Evolutionary conservation across 257 asterid species (phyloP), one percentile per base, ranked within the genome.

Genomic region (Echites panduratus): DNA sequence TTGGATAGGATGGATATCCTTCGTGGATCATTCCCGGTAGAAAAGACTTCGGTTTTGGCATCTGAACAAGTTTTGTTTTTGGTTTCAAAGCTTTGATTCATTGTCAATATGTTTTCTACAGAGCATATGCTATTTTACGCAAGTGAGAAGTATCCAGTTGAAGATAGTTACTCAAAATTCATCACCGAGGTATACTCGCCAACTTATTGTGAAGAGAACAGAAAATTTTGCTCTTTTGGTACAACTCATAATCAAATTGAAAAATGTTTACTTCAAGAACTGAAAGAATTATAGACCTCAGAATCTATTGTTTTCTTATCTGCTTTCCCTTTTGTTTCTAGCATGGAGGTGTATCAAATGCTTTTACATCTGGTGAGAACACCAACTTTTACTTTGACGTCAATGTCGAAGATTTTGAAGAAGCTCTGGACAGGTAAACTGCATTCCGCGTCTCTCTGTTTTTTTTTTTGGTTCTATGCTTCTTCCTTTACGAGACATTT

Each of bases 311-410:
- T 11, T 6, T 8, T 0, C 2, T 7, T n/a, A n/a, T 20, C 7
- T 20, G 7, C n/a, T 8, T 54, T n/a, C 22, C 17, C 2, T 43
- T 43, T 75, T 68, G 19, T 61, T 79, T 76, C 70, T 76, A 94
- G 99, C 96, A 91, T 80, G 97, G 97, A 97, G 99, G 76, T 88
- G 95, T 82, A 94, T 45, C 96, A 70, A 94, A 94, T 88, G 99
- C 99, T 65, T 94, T 89, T 83, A 94, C 99, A n/a, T 72, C 96
- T 61, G 81, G 95, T 64, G 95, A 89, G 81, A 83, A 91, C 79
- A 91, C 99, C 83, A 94, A 94, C 81, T 94, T 85, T 82, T 76
- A 71, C 83, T 94, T 91, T 81, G 99, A 94, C 82, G 89, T 94
- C 45, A 91, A 91, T 85, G 92, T 91, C 41, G 97, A 94, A 75